Conservation (phyloP, 2,329 filamentous ascomycete genomes). For the Penicillium sp. region DNA sequence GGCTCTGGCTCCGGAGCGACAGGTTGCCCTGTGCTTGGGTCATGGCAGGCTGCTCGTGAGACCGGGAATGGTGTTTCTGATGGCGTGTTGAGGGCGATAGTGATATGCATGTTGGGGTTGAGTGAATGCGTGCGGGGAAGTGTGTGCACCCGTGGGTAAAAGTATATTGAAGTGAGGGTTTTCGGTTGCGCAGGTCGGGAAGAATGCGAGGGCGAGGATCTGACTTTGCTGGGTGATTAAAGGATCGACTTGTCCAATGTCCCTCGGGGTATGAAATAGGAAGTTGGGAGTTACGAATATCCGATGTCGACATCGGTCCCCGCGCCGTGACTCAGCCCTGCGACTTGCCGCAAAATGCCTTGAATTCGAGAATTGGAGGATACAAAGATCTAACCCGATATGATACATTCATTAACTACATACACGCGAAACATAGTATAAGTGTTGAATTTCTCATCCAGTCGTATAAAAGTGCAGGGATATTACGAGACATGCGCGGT, state of each 20-base stretch:
- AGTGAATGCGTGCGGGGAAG: neutral
- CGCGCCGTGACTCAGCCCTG: conserved; percentile 1
- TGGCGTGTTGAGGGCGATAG: neutral
- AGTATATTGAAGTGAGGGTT: neutral
- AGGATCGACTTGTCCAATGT: neutral
- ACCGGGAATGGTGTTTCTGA: conserved; percentile 7
- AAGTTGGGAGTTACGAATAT: neutral
- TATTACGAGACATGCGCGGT: conserved; percentile 9
- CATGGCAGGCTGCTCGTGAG: neutral
- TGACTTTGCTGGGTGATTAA: neutral
- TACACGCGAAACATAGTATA: neutral
- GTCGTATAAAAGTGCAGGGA: conserved; percentile 1
- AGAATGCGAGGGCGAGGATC: neutral
- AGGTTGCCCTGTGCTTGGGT: conserved; percentile 9
- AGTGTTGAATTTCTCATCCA: neutral
- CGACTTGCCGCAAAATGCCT: neutral
- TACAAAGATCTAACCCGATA: neutral
- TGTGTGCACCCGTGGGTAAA: neutral
- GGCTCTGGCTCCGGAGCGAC: conserved; percentile 17
- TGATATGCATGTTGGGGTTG: conserved; percentile 5
- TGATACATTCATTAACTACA: neutral
- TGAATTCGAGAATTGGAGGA: neutral
- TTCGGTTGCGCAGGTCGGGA: neutral
- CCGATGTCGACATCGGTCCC: neutral
- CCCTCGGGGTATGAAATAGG: neutral